phyloP scores from a whole-genome alignment of 306 rosid species.

The Potentilla sterilis region DNA sequence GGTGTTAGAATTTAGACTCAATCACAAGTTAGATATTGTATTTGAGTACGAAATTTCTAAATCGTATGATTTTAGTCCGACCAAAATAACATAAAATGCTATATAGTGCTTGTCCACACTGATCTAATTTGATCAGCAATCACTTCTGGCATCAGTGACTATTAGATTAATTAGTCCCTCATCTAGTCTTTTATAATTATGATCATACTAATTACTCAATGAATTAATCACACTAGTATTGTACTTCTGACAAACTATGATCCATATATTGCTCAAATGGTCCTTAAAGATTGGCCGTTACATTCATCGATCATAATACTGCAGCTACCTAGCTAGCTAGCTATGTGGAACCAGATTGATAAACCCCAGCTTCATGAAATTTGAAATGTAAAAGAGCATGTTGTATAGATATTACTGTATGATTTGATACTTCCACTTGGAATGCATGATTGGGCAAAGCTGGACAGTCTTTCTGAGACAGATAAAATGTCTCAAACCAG shows the following conservation, averaged over 20 bases:
- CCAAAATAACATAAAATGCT: too few species aligned
- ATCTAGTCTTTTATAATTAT: neutral
- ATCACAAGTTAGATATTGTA: too few species aligned
- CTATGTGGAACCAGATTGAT: neutral
- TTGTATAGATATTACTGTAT: neutral
- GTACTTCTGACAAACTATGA: neutral
- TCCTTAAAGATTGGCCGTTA: neutral
- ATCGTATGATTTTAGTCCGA: too few species aligned
- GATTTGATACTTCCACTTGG: neutral
- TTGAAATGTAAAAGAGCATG: too few species aligned
- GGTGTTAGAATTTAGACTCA: too few species aligned
- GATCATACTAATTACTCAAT: neutral
- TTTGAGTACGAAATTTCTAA: too few species aligned
- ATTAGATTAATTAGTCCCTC: neutral
- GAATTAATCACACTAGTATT: neutral
- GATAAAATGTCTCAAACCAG: neutral
- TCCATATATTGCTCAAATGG: too few species aligned
- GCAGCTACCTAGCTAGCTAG: neutral
- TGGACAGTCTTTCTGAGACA: neutral
- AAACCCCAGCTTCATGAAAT: neutral
- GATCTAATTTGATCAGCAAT: too few species aligned
- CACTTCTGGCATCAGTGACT: neutral
- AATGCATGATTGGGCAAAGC: conserved; percentile 11
- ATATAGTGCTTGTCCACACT: too few species aligned
- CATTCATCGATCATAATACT: neutral